Evolutionary conservation across 2,329 filamentous ascomycete genomes (phyloP).

Genomic region (Didymella lethalis): DNA sequence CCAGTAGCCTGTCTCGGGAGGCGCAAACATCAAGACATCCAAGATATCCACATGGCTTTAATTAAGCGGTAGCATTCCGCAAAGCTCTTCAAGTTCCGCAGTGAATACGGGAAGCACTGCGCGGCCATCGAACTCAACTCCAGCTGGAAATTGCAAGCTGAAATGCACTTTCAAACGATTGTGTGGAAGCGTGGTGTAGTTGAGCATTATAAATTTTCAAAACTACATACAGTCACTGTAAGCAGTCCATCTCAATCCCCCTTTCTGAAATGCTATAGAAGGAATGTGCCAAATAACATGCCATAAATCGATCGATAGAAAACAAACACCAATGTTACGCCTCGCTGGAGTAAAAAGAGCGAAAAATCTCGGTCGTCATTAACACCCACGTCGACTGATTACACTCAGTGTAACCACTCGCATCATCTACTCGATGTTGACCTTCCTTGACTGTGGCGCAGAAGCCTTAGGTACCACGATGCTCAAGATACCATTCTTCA

Average conservation of each 20-base stretch:
- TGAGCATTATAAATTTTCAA: background rate
- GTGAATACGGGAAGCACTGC: background rate
- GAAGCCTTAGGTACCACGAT: conserved; percentile 65
- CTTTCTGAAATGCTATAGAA: background rate
- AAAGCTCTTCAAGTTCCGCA: background rate
- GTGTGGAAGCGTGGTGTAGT: background rate
- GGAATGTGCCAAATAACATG: background rate
- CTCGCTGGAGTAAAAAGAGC: background rate
- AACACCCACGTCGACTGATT: background rate
- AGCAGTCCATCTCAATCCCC: background rate
- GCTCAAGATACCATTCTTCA: conserved; percentile 68
- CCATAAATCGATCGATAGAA: background rate
- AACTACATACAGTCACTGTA: background rate
- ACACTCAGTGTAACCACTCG: too few species aligned
- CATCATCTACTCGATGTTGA: conserved; percentile 53
- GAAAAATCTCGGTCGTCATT: background rate
- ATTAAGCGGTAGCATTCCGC: conserved; percentile 3
- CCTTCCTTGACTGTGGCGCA: conserved; percentile 59
- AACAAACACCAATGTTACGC: background rate
- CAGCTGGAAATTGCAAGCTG: background rate
- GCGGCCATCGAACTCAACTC: background rate
- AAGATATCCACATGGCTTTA: background rate
- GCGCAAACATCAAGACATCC: conserved; percentile 1
- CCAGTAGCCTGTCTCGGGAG: conserved; percentile 11
- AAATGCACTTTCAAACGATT: background rate